phyloP scores from a whole-genome alignment of 371 early-diverging fungal genomes.

The Rhizopus delemar region DNA sequence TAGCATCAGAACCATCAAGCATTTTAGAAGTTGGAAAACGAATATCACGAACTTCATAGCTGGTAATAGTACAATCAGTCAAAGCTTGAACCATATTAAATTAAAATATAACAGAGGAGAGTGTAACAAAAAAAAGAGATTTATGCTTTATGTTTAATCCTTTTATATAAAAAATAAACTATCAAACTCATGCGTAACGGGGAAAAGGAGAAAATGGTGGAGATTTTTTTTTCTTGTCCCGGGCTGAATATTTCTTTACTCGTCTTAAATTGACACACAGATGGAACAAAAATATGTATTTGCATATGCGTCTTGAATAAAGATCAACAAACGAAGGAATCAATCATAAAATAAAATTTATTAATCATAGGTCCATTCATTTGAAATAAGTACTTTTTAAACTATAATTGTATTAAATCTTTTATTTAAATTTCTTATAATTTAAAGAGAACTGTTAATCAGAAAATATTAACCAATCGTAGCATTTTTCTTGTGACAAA shows the following conservation, averaged over 20 bases:
- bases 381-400: no score
- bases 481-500: background rate
- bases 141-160: background rate
- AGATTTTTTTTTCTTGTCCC: background rate
- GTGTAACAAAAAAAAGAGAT: background rate
- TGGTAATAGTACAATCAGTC: conserved; percentile 34
- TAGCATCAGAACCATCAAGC: conserved; percentile 56
- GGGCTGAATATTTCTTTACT: background rate
- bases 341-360: background rate
- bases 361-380: no score
- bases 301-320: no score
- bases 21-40: conserved; percentile 53
- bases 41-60: conserved; percentile 50
- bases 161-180: background rate
- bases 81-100: conserved; percentile 11
- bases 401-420: background rate
- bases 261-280: no score
- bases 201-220: conserved; percentile 1
- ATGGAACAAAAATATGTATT: no score
- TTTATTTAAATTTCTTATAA: background rate
- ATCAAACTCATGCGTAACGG: conserved; percentile 1
- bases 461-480: background rate
- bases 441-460: background rate
- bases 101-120: conserved; percentile 1
- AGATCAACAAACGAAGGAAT: background rate